Base-by-base conservation (phyloP, 2,329 filamentous ascomycete species). In the Dactylonectria estremocensis region DNA sequence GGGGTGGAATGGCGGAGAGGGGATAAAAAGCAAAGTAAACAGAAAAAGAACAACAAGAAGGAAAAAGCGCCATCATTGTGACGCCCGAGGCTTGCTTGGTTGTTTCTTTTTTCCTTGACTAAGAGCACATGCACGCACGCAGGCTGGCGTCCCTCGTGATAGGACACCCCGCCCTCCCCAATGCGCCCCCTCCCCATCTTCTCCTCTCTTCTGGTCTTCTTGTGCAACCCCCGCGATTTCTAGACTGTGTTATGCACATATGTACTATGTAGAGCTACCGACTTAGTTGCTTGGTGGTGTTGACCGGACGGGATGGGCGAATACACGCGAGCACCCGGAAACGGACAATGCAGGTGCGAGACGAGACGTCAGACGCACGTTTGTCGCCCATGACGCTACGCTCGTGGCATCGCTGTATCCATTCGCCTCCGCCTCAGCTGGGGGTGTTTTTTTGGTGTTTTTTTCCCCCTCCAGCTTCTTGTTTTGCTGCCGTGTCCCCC, bases 321-420 rank as follows among this genome's bases (percentile, higher is more conserved):
- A 66, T 66, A 57, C 63, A 66, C 46, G 59, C 52, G 50, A 66
- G 63, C 37, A 16, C 33, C 56, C 45, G 28, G 14, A n/a, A 22
- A 40, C 16, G 20, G 37, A 53, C 61, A 46, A n/a, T 49, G 40
- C 35, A 28, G 24, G 20, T 24, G 35, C 31, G 24, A 28, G 20
- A 28, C 31, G 24, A 28, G 20, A 28, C 24, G n/a, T 53, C 43
- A 35, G 31, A 57, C 40, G 24, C 54, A 45, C 28, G 18, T 37
- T 48, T 24, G 13, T 48, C 10, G 22, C 53, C 24, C 28, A n/a
- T 35, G 49, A 53, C 49, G 24, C 24, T 28, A 28, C 24, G 14
- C 24, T 5, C 55, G 14, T 18, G 11, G 24, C 37, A 37, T 57
- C 54, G 40, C 24, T 46, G 54, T 46, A 40, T 22, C 54, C 40